Base-by-base conservation (phyloP, 1,139 yeast species). In the Lodderomyces metapsilosis region DNA sequence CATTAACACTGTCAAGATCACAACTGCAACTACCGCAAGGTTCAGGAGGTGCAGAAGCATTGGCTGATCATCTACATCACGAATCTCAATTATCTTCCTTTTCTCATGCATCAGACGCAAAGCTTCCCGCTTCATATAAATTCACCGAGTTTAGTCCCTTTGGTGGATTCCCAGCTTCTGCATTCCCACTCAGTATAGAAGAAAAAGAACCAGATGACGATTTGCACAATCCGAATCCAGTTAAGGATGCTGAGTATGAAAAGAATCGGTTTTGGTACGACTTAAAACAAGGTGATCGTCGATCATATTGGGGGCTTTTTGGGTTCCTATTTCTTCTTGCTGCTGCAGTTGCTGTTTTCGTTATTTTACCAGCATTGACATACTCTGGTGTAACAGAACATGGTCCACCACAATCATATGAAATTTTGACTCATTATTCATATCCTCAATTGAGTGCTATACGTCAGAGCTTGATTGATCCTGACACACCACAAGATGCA, bases 141-240 rank as follows among this genome's bases (percentile, higher is more conserved):
- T 38, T 21, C 12, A 15, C 27, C 2, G 74, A 68, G 45, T 72
- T 82, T 52, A 81, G 88, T 41, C 97, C 97, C 3, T 91, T 89
- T 68, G 97, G 97, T 41, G 97, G 97, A 11, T 89, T 88, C 61
- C 97, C 97, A 1, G 94, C 96, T 5, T 74, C 88, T 7, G 80
- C 88, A 2, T 89, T 91, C 66, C 97, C 97, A 0, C 68, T 89
- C 41, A 83, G 80, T 52, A 80, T 89, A 48, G 95, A 89, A 45
- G 97, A 89, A 54, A 87, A 87, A 61, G 97, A 89, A 62, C 84
- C 88, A 3, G 97, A 89, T 64, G 97, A 89, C 59, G 88, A 88
- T 57, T 61, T 91, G 49, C 97, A 89, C 63, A 89, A 89, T 61
- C 97, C 97, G 1, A 96, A 89, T 59, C 96, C 96, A 8, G 84